phyloP scores from a whole-genome alignment of 352 stramenopile genomes.

The Phytophthora hybrid region DNA sequence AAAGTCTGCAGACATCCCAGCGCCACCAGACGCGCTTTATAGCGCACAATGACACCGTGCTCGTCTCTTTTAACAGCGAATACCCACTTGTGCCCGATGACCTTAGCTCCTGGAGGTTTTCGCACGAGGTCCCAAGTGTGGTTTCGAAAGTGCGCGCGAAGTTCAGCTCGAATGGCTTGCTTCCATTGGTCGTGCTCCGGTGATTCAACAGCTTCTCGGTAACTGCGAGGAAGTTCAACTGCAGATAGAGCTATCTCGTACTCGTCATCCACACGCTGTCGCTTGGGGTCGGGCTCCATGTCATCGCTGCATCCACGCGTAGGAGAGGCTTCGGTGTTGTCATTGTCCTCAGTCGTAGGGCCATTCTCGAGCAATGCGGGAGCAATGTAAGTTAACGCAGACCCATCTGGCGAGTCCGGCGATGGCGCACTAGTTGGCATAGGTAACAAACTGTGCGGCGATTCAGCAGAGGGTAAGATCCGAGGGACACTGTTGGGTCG shows the following conservation, averaged over 20 bases:
- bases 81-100: constrained; percentile 24
- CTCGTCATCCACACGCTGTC: neutral
- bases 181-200: constrained; percentile 20
- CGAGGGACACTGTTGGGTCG: neutral
- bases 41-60: constrained; percentile 23
- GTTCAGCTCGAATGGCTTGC: constrained; percentile 6
- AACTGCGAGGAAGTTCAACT: constrained; percentile 17
- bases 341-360: neutral
- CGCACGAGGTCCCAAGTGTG: constrained; percentile 34
- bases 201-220: constrained; percentile 21
- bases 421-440: neutral
- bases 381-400: neutral
- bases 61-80: constrained; percentile 29
- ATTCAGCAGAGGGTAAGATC: neutral
- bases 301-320: neutral
- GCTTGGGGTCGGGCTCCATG: constrained; percentile 7
- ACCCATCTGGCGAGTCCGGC: neutral
- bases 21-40: constrained; percentile 39
- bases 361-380: neutral
- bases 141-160: constrained; percentile 12
- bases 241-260: constrained; percentile 12
- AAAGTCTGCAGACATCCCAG: constrained; percentile 34
- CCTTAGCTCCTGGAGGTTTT: neutral
- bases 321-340: neutral
- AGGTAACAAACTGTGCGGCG: neutral